These are phyloP conservation scores for Trametes meyenii DNA, from an alignment of 768 basidiomycete species.

Conservation along the genomic window DNA sequence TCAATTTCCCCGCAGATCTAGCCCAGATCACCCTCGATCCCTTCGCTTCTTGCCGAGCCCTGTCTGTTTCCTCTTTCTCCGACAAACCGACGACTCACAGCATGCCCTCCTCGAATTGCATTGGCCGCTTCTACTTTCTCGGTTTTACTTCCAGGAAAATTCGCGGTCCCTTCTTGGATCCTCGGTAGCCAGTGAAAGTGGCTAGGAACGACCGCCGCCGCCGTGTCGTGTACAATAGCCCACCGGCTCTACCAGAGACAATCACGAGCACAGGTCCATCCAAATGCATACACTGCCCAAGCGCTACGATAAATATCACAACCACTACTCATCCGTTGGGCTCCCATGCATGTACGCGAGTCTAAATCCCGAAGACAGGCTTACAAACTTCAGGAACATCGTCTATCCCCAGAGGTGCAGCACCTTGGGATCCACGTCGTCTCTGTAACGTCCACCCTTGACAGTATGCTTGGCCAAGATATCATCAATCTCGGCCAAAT, in stretches of 20 bases:
- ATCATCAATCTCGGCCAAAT: conserved; percentile 42
- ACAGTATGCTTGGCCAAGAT: conserved; percentile 40
- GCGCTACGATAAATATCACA: too few relatives aligned
- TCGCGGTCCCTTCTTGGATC: too few relatives aligned
- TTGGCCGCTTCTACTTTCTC: not conserved
- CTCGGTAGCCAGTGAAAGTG: too few relatives aligned
- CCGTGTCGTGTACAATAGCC: too few relatives aligned
- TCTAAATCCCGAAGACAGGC: too few relatives aligned
- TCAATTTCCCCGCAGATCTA: conserved; percentile 1
- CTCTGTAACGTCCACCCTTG: conserved; percentile 44
- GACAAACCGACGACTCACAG: conserved; percentile 8
- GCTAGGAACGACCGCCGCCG: too few relatives aligned
- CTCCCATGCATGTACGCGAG: too few relatives aligned
- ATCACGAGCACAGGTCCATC: too few relatives aligned
- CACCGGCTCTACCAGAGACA: too few relatives aligned
- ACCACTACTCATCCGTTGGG: not conserved
- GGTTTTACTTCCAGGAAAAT: too few relatives aligned
- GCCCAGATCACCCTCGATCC: not conserved
- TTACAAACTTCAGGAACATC: not conserved
- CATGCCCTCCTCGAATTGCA: not conserved
- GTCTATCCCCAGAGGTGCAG: conserved; percentile 38
- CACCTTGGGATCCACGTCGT: conserved; percentile 21
- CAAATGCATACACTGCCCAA: too few relatives aligned
- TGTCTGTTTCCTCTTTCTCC: conserved; percentile 5
- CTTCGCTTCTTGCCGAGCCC: conserved; percentile 7